Evolutionary conservation across 2,329 filamentous ascomycete species (phyloP), one percentile per base, ranked within the genome.

Genomic region (Neonectria coccinea): DNA sequence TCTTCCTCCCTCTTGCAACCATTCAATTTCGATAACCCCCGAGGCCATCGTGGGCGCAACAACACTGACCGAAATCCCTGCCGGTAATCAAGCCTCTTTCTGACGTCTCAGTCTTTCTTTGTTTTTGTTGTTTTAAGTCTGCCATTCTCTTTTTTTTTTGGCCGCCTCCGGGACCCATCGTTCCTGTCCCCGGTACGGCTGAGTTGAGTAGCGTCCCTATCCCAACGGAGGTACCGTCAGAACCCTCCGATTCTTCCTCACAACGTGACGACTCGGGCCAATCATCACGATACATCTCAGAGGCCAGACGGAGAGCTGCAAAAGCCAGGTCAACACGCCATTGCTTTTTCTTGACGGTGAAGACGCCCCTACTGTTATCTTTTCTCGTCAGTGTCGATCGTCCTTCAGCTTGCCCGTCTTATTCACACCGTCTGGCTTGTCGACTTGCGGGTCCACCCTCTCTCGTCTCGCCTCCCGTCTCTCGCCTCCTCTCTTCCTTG

Each of bases 401-500:
- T 44, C 41, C 50, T 54, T 48, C 27, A 42, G 45, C 45, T 56
- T 44, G 50, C 16, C 50, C 45, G 50, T 54, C 57, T 39, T 16
- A 16, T n/a, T 59, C 57, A 48, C 48, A 54, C 57, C 50, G 47
- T 59, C 57, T 41, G 48, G 57, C 57, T 47, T 59, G 33, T 59
- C 39, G 52, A 59, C 57, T 54, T 54, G 20, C 29, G 56, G 50
- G 50, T 29, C 57, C 57, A 59, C 57, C 44, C 57, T 41, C 57
- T 41, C 58, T 25, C 45, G 33, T 41, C 33, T 62, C 60, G 31
- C 48, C 42, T 58, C 39, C 57, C 9, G 27, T 29, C 36, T 59
- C 33, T 58, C 58, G 51, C 62, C 56, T 67, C 58, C 51, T 66
- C 65, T 59, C 67, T 50, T 61, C 50, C 52, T 66, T 66, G 56